These are phyloP conservation scores for Colletotrichum plurivorum DNA, from an alignment of 2,329 filamentous ascomycete genomes.

Conservation along the genomic window DNA sequence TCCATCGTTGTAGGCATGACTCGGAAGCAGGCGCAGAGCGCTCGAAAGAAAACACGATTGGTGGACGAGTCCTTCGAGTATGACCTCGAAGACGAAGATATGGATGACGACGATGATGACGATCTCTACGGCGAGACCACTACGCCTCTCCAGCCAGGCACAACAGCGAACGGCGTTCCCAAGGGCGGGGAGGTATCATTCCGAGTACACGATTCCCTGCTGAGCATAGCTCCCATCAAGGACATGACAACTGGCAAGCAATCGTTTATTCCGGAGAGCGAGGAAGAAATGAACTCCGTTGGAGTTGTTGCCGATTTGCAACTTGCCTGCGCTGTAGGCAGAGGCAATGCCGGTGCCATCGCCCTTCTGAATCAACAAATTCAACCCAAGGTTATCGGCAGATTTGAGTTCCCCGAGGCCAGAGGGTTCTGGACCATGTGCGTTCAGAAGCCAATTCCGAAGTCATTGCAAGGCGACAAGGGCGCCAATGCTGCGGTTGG, in stretches of 20 bases:
- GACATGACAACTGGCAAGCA: slow-evolving; percentile 79
- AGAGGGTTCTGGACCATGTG: slow-evolving; percentile 86
- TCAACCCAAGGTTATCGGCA: slow-evolving; percentile 78
- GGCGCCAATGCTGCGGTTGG: slow-evolving; percentile 64
- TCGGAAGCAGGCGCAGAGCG: slow-evolving; percentile 71
- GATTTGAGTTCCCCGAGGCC: slow-evolving; percentile 80
- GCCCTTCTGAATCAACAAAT: slow-evolving; percentile 85
- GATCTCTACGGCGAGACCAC: slow-evolving; percentile 67
- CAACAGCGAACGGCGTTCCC: slow-evolving; percentile 54
- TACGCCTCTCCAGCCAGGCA: slow-evolving; percentile 50
- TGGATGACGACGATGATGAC: slow-evolving; percentile 75
- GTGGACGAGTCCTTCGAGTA: slow-evolving; percentile 68
- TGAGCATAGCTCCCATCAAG: slow-evolving; percentile 84
- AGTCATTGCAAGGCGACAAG: slow-evolving; percentile 67
- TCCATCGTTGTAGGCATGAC: slow-evolving; percentile 87
- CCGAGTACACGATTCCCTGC: slow-evolving; percentile 80
- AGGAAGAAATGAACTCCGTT: slow-evolving; percentile 58
- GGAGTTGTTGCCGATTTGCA: slow-evolving; percentile 71
- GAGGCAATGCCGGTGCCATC: slow-evolving; percentile 77
- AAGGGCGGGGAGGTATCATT: slow-evolving; percentile 79
- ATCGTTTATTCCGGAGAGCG: slow-evolving; percentile 57
- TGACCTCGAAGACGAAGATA: slow-evolving; percentile 67
- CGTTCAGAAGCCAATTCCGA: slow-evolving; percentile 76
- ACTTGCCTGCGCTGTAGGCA: slow-evolving; percentile 73
- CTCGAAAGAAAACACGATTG: slow-evolving; percentile 74